Evolutionary conservation across 495 filamentous ascomycete genomes (phyloP).

Genomic region (Cercophora scortea): DNA sequence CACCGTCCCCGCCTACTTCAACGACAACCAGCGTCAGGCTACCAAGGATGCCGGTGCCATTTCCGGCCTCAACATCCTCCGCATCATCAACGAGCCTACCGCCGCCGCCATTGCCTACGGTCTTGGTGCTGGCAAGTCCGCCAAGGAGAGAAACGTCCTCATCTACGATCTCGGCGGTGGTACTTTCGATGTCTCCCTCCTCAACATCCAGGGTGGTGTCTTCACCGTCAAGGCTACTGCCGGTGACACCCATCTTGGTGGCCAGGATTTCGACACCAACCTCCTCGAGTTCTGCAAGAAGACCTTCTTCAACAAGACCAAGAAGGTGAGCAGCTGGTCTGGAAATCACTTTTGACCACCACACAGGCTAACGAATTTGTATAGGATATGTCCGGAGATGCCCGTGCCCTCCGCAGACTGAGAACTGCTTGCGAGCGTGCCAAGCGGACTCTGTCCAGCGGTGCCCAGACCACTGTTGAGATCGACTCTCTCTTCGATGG

Average conservation of each 20-base stretch:
- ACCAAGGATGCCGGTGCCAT: conserved; percentile 99
- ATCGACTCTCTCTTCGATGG: conserved; percentile 98
- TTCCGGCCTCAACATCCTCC: conserved; percentile 93
- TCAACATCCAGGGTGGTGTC: conserved; percentile 98
- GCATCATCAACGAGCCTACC: conserved; percentile 99
- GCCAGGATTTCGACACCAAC: conserved; percentile 98
- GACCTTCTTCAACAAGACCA: conserved; percentile 88
- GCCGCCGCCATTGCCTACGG: conserved; percentile 97
- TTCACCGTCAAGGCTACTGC: conserved; percentile 99
- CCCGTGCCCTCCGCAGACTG: conserved; percentile 95
- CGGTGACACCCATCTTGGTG: conserved; percentile 98
- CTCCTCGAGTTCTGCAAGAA: conserved; percentile 92
- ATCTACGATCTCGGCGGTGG: conserved; percentile 99
- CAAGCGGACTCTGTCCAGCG: conserved; percentile 95
- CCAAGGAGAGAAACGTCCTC: conserved; percentile 96
- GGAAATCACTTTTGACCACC: too few relatives aligned
- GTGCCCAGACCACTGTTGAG: conserved; percentile 95
- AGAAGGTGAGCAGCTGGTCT: conserved; percentile 37
- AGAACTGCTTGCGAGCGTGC: conserved; percentile 98
- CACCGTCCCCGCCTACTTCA: conserved; percentile 99
- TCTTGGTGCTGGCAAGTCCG: conserved; percentile 83
- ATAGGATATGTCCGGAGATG: conserved; percentile 67
- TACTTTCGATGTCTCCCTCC: conserved; percentile 98
- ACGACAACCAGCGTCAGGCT: conserved; percentile 97
- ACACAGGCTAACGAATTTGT: too few relatives aligned